These are phyloP conservation scores for Zymoseptoria passerinii DNA, from an alignment of 2,329 filamentous ascomycete genomes.

Conservation along the genomic window DNA sequence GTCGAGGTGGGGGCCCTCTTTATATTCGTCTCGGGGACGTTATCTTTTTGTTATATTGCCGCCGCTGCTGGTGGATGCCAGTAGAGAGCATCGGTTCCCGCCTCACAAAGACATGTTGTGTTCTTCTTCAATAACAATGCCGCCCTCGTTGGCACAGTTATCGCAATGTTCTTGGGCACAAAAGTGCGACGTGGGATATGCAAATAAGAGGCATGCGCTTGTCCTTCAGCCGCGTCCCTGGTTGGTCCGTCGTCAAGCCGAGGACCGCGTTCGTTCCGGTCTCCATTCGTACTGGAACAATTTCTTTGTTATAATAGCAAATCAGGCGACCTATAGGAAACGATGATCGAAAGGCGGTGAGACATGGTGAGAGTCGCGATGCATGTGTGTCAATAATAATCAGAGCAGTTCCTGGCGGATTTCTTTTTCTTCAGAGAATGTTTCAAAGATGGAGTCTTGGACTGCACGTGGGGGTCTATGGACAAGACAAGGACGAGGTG, in stretches of 20 bases:
- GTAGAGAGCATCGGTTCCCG: background rate
- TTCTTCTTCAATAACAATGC: background rate
- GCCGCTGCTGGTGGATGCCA: background rate
- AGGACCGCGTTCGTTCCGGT: background rate
- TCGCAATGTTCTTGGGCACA: background rate
- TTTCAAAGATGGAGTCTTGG: too few species aligned
- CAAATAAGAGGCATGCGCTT: background rate
- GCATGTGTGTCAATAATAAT: too few species aligned
- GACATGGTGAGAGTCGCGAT: too few species aligned
- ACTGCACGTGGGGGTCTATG: too few species aligned
- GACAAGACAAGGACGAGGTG: too few species aligned
- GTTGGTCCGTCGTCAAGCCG: background rate
- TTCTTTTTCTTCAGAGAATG: too few species aligned
- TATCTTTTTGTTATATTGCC: background rate
- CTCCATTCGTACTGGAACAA: background rate
- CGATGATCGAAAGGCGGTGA: too few species aligned
- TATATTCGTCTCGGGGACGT: background rate
- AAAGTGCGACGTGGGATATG: background rate
- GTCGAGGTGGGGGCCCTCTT: slow-evolving; percentile 1
- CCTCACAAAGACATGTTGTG: background rate
- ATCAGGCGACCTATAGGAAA: too few species aligned
- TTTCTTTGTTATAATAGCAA: too few species aligned
- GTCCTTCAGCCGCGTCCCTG: background rate
- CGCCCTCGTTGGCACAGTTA: background rate
- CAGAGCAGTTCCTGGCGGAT: too few species aligned